Conservation (phyloP, 2,329 filamentous ascomycete genomes). For the Rugonectria rugulosa region DNA sequence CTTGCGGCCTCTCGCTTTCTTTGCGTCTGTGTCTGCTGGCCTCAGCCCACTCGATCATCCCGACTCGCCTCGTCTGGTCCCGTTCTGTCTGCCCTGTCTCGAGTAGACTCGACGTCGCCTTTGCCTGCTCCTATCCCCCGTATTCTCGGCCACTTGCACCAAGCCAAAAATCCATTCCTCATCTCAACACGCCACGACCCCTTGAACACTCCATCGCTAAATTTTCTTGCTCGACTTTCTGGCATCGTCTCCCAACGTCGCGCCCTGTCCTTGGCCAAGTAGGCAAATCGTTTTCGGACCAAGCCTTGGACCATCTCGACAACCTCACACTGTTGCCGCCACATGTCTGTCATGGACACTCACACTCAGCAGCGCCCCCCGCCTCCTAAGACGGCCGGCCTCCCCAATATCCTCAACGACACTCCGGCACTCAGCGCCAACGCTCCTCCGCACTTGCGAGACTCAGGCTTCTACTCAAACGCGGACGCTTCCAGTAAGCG, state of each 20-base stretch:
- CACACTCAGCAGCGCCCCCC: slow-evolving; percentile 38
- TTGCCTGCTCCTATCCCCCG: background rate
- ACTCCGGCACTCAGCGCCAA: slow-evolving; percentile 35
- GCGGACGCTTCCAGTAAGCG: slow-evolving; percentile 53
- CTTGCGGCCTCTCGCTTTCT: slow-evolving; percentile 13
- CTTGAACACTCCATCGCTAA: slow-evolving; percentile 1
- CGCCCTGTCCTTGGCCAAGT: slow-evolving; percentile 2
- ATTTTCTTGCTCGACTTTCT: slow-evolving; percentile 7
- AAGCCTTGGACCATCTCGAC: slow-evolving; percentile 8
- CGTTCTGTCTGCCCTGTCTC: slow-evolving; percentile 9
- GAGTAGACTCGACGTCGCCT: slow-evolving; percentile 17
- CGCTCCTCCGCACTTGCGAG: slow-evolving; percentile 46
- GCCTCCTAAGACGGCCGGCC: slow-evolving; percentile 46
- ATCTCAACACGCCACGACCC: slow-evolving; percentile 6
- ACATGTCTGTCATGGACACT: slow-evolving; percentile 38
- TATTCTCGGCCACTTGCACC: slow-evolving; percentile 1
- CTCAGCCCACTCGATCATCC: slow-evolving; percentile 8
- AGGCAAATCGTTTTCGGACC: background rate
- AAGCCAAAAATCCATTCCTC: background rate
- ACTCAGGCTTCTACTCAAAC: slow-evolving; percentile 55
- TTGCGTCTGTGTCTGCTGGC: slow-evolving; percentile 13
- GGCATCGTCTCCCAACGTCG: background rate
- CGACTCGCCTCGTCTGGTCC: slow-evolving; percentile 7
- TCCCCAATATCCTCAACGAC: slow-evolving; percentile 51
- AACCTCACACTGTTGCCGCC: background rate